Evolutionary conservation across 768 basidiomycete species (phyloP).

Genomic region (Goffeauzyma gilvescens): DNA sequence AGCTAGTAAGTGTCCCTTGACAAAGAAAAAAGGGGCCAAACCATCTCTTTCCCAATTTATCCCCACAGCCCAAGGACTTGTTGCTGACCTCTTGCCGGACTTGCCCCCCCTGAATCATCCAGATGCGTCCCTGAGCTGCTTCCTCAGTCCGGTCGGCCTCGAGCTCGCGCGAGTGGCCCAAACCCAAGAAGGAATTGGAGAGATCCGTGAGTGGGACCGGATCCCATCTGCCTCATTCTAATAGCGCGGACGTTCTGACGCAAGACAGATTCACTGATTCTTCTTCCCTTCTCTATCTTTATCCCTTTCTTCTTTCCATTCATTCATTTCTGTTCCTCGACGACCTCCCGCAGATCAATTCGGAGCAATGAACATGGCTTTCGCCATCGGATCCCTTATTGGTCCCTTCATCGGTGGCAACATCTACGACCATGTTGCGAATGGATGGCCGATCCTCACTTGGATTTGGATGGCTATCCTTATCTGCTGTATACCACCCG

Average conservation of each 20-base stretch:
- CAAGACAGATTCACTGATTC: not conserved
- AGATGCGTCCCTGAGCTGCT: constrained; percentile 4
- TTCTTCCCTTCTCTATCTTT: too few relatives aligned
- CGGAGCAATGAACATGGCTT: constrained; percentile 21
- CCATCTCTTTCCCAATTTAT: too few relatives aligned
- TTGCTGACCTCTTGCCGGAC: not conserved
- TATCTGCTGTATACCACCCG: not conserved
- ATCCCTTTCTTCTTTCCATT: too few relatives aligned
- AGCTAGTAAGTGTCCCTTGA: constrained; percentile 11
- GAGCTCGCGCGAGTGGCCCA: constrained; percentile 15
- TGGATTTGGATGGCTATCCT: constrained; percentile 11
- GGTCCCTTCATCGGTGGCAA: constrained; percentile 17
- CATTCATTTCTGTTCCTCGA: not conserved
- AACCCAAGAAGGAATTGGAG: constrained; percentile 15
- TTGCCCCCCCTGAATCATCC: not conserved
- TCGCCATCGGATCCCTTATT: constrained; percentile 8
- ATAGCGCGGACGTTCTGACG: not conserved
- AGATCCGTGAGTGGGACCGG: constrained; percentile 12
- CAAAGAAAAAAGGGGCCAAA: too few relatives aligned
- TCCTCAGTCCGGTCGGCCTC: constrained; percentile 13
- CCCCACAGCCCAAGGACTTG: too few relatives aligned
- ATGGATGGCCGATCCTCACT: constrained; percentile 16
- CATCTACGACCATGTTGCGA: constrained; percentile 16
- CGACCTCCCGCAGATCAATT: constrained; percentile 15
- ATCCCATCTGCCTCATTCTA: not conserved